Evolutionary conservation across 352 stramenopile genomes (phyloP).

Genomic region (Thraustotheca clavata): DNA sequence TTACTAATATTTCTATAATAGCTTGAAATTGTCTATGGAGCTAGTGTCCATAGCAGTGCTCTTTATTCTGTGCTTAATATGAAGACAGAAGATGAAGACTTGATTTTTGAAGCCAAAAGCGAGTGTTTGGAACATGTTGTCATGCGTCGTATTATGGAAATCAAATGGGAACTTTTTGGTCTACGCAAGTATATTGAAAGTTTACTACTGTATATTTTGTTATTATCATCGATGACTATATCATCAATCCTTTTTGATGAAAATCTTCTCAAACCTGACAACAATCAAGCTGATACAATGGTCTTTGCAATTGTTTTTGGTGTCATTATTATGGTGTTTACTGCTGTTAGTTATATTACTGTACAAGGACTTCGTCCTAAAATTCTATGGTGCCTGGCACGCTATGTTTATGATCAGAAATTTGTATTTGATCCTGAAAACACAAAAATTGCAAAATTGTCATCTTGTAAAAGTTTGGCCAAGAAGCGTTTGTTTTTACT

Average conservation of each 20-base stretch:
- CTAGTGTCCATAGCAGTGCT: not conserved
- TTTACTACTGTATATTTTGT: constrained; percentile 4
- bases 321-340: not conserved
- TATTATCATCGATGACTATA: not conserved
- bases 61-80: constrained; percentile 2
- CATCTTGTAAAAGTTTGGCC: not conserved
- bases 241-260: constrained; percentile 13
- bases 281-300: not conserved
- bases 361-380: not conserved
- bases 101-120: not conserved
- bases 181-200: constrained; percentile 11
- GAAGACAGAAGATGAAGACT: not conserved
- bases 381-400: not conserved
- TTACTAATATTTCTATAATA: not conserved
- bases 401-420: not conserved
- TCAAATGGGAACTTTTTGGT: constrained; percentile 20
- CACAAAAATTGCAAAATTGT: not conserved
- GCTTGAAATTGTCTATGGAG: constrained; percentile 9
- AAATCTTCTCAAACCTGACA: too few species aligned
- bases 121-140: constrained; percentile 11
- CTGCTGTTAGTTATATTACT: not conserved
- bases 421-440: not conserved
- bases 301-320: not conserved
- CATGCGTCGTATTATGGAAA: constrained; percentile 4
- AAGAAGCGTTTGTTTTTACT: not conserved